These are phyloP conservation scores for Saccharomyces hybrid DNA, from an alignment of 1,139 yeast genomes.

Conservation along the genomic window DNA sequence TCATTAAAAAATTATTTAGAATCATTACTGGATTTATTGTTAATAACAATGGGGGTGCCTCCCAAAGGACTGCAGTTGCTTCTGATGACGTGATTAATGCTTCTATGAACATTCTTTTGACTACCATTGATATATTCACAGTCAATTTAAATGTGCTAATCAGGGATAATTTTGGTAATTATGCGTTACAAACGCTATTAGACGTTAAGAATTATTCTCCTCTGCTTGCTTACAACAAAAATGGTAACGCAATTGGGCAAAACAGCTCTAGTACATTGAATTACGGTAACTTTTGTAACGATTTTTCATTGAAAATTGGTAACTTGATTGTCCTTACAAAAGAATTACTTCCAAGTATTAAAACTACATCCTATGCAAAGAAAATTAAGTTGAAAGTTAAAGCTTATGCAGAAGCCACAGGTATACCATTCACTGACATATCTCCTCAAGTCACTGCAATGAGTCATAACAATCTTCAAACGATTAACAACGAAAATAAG, in stretches of 20 bases:
- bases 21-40: conserved; percentile 27
- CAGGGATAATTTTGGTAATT: conserved; percentile 65
- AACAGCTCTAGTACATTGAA: conserved; percentile 44
- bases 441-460: conserved; percentile 10
- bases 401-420: conserved; percentile 29
- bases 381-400: conserved; percentile 35
- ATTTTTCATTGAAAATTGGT: conserved; percentile 27
- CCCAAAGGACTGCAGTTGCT: not conserved
- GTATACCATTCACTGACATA: conserved; percentile 19
- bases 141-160: conserved; percentile 42
- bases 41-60: conserved; percentile 5
- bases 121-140: conserved; percentile 33
- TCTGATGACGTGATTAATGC: conserved; percentile 19
- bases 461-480: conserved; percentile 5
- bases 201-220: conserved; percentile 36
- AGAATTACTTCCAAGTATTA: conserved; percentile 34
- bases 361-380: conserved; percentile 37
- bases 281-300: conserved; percentile 19
- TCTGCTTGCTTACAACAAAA: conserved; percentile 8
- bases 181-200: conserved; percentile 74
- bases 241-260: conserved; percentile 3
- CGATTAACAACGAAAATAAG: not conserved
- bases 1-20: conserved; percentile 35
- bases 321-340: conserved; percentile 29
- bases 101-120: conserved; percentile 25